Base-by-base conservation (phyloP, 495 filamentous ascomycete species). In the Stereocaulon alpinum region DNA sequence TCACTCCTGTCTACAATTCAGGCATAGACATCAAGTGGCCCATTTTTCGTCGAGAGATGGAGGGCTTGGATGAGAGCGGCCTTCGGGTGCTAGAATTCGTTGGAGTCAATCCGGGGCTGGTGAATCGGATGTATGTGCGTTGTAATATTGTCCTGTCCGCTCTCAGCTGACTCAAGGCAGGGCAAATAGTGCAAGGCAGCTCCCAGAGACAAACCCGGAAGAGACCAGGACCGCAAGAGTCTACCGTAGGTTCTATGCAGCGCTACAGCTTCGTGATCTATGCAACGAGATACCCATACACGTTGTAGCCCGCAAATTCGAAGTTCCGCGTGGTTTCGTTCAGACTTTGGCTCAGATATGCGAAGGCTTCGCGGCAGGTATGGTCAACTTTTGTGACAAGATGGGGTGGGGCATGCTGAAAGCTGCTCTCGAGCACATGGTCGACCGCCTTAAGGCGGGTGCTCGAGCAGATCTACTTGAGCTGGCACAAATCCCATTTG, bases 211-310 rank as follows among this genome's bases (percentile, higher is more conserved):
- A 11, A 86, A 77, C 0, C 66, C 75, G 2, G 74, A 77, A 42
- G 83, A 89, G 60, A 76, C 82, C 20, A 79, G 82, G 50, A 75
- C 69, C 29, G 78, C 79, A 3, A 78, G 82, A 12, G 80, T 87
- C 40, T 89, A 91, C 65, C 80, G 81, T n/a, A 81, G 87, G 18
- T 89, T 89, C 64, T 93, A 89, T 64, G 74, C 86, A 18, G 86
- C 88, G 12, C 79, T 93, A 47, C 89, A 91, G 66, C 80, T 93
- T 40, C 84, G 88, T 20, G 86, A 91, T 65, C 71, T 93, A 37
- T 89, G 87, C 70, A 91, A 90, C 65, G 88, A 91, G 60, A 74
- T 82, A 24, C 88, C 88, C 1, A 76, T 91, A 7, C 80, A 87
- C 55, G 67, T 74, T 1, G 86, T 93, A 40, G 82, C 88, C 1